phyloP scores from a whole-genome alignment of 148 eudicot genomes.

The Rhododendron vialii region DNA sequence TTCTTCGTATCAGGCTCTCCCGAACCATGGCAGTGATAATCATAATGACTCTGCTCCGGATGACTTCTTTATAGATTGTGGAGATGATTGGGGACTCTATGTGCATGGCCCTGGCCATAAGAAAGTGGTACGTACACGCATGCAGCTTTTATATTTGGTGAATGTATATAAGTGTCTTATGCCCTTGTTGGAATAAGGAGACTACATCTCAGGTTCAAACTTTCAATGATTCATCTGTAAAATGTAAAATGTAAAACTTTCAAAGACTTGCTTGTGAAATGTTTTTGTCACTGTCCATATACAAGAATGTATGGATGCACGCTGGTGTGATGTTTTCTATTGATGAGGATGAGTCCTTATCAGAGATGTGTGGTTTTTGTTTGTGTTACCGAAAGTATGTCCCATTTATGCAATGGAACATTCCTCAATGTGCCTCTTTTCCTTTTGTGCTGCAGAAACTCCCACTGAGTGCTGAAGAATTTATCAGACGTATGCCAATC shows the following conservation, averaged over 20 bases:
- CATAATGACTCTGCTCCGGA: conserved; percentile 30
- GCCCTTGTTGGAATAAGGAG: not conserved
- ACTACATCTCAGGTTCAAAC: not conserved
- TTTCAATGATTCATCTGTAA: not conserved
- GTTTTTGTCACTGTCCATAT: not conserved
- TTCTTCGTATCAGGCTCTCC: conserved; percentile 61
- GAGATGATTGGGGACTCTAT: conserved; percentile 74
- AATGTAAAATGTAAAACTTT: not conserved
- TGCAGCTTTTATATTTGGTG: not conserved
- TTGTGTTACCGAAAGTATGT: not conserved
- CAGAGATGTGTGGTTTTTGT: not conserved
- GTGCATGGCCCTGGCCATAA: conserved; percentile 37
- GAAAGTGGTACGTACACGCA: conserved; percentile 44
- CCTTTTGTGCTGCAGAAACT: conserved; percentile 46
- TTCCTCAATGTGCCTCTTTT: not conserved
- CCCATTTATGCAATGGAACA: not conserved
- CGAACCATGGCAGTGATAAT: conserved; percentile 30
- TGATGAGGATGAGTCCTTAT: not conserved
- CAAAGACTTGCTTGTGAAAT: not conserved
- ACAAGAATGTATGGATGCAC: not conserved
- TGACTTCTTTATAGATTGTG: conserved; percentile 69
- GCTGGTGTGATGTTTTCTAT: not conserved
- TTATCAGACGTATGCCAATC: conserved; percentile 54
- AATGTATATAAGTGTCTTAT: not conserved
- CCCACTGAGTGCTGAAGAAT: conserved; percentile 45